Conservation (phyloP, 73 alveolate species). For the Breviolum minutum region DNA sequence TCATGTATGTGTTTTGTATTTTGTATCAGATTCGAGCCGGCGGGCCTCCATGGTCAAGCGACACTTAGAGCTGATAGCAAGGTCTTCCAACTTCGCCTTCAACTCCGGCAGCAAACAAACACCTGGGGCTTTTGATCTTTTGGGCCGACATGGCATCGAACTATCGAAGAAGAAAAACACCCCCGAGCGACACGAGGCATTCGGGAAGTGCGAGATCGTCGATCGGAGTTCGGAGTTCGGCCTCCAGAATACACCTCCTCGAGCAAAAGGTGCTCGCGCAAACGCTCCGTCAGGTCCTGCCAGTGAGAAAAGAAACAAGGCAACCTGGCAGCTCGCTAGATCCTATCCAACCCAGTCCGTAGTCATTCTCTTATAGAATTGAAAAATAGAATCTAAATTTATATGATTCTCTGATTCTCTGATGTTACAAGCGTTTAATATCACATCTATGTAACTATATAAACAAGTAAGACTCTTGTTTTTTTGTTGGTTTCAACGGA, state of each 20-base stretch:
- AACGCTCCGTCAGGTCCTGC: slow-evolving; percentile 17
- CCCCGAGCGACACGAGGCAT: background rate
- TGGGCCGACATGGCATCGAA: background rate
- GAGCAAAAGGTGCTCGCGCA: slow-evolving; percentile 55
- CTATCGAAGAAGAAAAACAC: background rate
- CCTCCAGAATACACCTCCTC: slow-evolving; percentile 78
- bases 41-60: slow-evolving; percentile 34
- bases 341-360: background rate
- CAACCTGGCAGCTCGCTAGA: background rate
- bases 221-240: background rate
- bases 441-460: too few relatives aligned
- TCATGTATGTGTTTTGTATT: too few relatives aligned
- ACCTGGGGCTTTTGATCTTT: background rate
- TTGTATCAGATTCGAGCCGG: background rate
- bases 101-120: slow-evolving; percentile 55
- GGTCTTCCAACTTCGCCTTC: slow-evolving; percentile 57
- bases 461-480: too few relatives aligned
- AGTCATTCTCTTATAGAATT: background rate
- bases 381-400: too few relatives aligned
- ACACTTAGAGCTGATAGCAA: background rate
- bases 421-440: too few relatives aligned
- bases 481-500: too few relatives aligned
- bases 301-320: too few relatives aligned
- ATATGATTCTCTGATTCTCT: too few relatives aligned
- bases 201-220: too few relatives aligned